Evolutionary conservation across 768 basidiomycete species (phyloP), one percentile per base, ranked within the genome.

Genomic region (Auricularia cornea): DNA sequence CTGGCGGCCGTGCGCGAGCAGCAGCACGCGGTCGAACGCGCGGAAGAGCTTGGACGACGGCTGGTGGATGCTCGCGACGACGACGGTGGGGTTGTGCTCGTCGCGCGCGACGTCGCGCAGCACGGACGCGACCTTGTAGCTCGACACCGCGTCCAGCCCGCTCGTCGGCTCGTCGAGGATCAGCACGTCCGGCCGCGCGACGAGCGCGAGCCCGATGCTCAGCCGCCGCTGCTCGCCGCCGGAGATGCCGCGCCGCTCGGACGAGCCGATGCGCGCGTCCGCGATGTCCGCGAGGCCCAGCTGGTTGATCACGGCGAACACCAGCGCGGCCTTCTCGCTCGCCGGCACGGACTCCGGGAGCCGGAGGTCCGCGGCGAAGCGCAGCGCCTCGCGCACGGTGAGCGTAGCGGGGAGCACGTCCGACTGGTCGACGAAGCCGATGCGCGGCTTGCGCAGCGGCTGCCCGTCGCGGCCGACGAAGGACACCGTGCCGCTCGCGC

Each of bases 221-320:
- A 97, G 90, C 59, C 94, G 78, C 56, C 94, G 82, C 80, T 91
- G 90, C 73, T 97, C 94, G 11, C 94, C 94, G 12, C 94, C 94
- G 68, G 89, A 91, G 60, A 97, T 93, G 0, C 92, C 94, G 57
- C 93, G 80, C 23, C 83, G 79, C 66, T 88, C 87, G 4, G 85
- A 83, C 11, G 87, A 86, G 3, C 87, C 85, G 41, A 97, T 94
- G 62, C 89, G 78, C 2, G 83, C 80, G 70, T 96, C 76, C 18
- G 83, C 84, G 16, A 96, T 78, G 41, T 81, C 78, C 8, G 80
- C 75, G 29, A 98, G 83, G 1, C 93, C 92, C 2, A 98, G 83
- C 70, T 89, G 92, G 14, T 83, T 79, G 70, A 98, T 80, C 29
- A 96, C 78, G 8, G 75, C 73, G 29, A 76, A 70, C 20, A 94